Evolutionary conservation across 2,329 filamentous ascomycete genomes (phyloP).

Genomic region (Apiospora saccharicola): DNA sequence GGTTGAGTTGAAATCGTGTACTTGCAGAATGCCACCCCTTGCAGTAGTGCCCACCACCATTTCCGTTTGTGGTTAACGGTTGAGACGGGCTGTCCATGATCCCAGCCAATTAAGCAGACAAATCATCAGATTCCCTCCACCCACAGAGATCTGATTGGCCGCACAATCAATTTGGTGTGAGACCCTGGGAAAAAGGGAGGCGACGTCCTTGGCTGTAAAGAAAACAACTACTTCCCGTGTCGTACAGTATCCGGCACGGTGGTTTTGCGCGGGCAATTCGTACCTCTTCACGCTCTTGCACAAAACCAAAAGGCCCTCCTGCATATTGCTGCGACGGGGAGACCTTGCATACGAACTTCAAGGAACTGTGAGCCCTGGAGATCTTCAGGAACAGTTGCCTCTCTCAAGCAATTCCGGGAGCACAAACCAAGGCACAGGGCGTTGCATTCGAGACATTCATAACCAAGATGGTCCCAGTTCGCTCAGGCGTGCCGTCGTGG

Average conservation of each 20-base stretch:
- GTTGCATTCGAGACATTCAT: conserved; percentile 19
- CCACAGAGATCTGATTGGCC: neutral
- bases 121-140: neutral
- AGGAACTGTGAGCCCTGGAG: neutral
- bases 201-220: neutral
- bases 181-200: conserved; percentile 17
- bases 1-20: conserved; percentile 1
- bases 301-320: neutral
- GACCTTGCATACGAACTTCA: neutral
- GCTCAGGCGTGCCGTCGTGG: conserved; percentile 13
- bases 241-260: neutral
- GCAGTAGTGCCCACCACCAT: neutral
- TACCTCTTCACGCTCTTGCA: neutral
- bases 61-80: conserved; percentile 15
- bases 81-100: neutral
- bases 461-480: neutral
- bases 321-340: conserved; percentile 7
- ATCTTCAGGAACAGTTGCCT: conserved; percentile 16
- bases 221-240: neutral
- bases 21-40: neutral
- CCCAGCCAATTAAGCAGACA: neutral
- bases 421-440: conserved; percentile 18
- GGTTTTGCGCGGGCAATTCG: neutral
- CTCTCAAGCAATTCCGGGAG: conserved; percentile 2
- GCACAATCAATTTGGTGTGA: neutral